Conservation (phyloP, 345 rosid genomes). For the Brassica napus region DNA sequence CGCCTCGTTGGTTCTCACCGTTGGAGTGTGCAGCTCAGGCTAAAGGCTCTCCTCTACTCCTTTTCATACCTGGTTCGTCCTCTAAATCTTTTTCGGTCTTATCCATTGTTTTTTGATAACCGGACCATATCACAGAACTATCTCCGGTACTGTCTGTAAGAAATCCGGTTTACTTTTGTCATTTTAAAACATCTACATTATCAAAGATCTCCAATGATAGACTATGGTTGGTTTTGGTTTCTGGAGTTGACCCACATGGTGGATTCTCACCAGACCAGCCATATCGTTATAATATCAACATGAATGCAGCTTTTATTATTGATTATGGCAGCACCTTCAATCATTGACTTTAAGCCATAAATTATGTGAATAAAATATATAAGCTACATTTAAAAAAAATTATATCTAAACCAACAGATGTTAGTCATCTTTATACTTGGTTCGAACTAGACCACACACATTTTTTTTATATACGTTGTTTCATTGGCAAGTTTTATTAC, state of each 20-base stretch:
- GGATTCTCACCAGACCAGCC: background rate
- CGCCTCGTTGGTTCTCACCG: conserved; percentile 75
- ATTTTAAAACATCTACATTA: background rate
- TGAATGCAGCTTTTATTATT: background rate
- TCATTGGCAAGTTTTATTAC: background rate
- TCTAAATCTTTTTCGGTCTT: background rate
- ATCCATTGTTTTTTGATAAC: background rate
- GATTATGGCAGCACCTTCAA: background rate
- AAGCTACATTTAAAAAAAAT: background rate
- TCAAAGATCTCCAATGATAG: background rate
- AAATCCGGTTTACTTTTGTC: background rate
- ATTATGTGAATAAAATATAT: background rate
- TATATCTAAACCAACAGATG: background rate
- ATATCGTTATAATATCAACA: background rate
- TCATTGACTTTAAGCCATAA: background rate
- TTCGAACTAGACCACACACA: background rate
- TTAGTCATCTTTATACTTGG: background rate
- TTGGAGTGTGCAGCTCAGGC: conserved; percentile 44
- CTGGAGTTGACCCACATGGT: background rate
- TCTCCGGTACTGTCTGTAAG: background rate
- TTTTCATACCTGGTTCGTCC: conserved; percentile 52
- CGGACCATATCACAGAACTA: background rate
- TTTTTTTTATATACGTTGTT: background rate
- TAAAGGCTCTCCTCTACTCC: conserved; percentile 52
- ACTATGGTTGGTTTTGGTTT: background rate